These are phyloP conservation scores for Globisporangium spiculum DNA, from an alignment of 352 stramenopile genomes.

Conservation along the genomic window DNA sequence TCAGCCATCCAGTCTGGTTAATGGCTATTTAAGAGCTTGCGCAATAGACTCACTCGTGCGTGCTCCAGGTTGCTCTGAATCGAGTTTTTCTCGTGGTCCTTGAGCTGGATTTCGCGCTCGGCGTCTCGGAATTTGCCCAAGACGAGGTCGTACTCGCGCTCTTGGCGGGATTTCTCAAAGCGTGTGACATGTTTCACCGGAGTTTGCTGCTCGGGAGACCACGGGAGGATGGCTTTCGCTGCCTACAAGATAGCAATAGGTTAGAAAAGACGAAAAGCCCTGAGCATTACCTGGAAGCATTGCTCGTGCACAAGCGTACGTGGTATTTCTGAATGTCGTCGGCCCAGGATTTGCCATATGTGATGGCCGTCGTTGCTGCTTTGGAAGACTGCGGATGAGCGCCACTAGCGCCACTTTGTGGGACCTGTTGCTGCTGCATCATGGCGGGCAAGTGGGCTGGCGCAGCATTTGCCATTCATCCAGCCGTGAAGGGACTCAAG, in stretches of 20 bases:
- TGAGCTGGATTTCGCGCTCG: slow-evolving; percentile 33
- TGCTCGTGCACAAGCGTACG: slow-evolving; percentile 20
- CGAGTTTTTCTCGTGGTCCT: slow-evolving; percentile 30
- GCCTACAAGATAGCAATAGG: slow-evolving; percentile 21
- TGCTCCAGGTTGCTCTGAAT: slow-evolving; percentile 40
- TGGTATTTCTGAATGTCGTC: slow-evolving; percentile 61
- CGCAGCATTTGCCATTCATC: slow-evolving; percentile 7
- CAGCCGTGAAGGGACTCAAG: background rate
- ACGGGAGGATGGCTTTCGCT: slow-evolving; percentile 63
- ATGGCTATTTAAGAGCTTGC: background rate
- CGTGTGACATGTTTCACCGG: slow-evolving; percentile 63
- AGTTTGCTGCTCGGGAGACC: slow-evolving; percentile 47
- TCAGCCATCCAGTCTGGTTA: background rate
- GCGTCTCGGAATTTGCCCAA: slow-evolving; percentile 66
- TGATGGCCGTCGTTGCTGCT: slow-evolving; percentile 5
- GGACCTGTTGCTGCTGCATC: background rate
- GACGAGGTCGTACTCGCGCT: slow-evolving; percentile 70
- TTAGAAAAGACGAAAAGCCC: background rate
- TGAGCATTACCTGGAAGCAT: too few relatives aligned
- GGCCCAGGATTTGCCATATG: slow-evolving; percentile 45
- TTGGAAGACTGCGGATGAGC: background rate
- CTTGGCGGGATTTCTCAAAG: slow-evolving; percentile 65
- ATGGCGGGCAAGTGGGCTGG: background rate
- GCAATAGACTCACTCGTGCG: slow-evolving; percentile 25
- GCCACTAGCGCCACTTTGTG: background rate